A percentile compares a stretch with the other conserved stretches of the same genome.
These are phyloP conservation scores for Ensete ventricosum DNA, from an alignment of 176 grass and related monocot species.

Conservation along the genomic window DNA sequence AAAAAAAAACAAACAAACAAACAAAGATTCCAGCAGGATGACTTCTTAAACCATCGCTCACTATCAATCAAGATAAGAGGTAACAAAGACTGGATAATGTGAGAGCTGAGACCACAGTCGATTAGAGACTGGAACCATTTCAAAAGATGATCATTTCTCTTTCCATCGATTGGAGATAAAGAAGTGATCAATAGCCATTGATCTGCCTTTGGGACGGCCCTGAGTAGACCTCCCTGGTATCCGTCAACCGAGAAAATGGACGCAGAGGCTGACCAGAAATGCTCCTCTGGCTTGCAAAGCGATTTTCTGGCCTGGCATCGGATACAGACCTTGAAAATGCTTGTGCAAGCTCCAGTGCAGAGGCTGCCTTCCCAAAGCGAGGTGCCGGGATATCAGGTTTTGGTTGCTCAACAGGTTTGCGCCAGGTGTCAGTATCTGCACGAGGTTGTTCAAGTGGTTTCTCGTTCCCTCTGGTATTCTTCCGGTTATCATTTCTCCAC, in stretches of 20 bases:
- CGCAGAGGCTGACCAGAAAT: slow-evolving; percentile 32
- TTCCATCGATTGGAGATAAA: neutral
- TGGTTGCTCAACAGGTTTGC: slow-evolving; percentile 57
- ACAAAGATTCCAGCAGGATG: neutral
- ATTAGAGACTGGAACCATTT: neutral
- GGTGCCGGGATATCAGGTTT: slow-evolving; percentile 42
- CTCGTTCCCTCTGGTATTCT: slow-evolving; percentile 39
- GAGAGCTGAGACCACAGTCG: neutral
- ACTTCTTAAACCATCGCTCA: slow-evolving; percentile 1
- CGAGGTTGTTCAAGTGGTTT: slow-evolving; percentile 48
- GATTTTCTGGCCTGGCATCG: slow-evolving; percentile 32
- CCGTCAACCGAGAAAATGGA: slow-evolving; percentile 51
- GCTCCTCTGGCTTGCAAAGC: slow-evolving; percentile 18
- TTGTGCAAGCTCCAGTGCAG: slow-evolving; percentile 73
- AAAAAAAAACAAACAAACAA: too few relatives aligned
- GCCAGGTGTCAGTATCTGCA: slow-evolving; percentile 77
- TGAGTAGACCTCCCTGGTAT: slow-evolving; percentile 32
- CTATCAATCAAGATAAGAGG: neutral
- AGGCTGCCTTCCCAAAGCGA: slow-evolving; percentile 57
- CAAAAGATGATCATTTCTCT: neutral
- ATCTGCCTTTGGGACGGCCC: slow-evolving; percentile 59
- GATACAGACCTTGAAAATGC: slow-evolving; percentile 79
- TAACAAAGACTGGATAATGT: neutral
- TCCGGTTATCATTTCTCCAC: slow-evolving; percentile 46
- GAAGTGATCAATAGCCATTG: slow-evolving; percentile 62